A percentile compares a stretch with the other conserved stretches of the same genome.
phyloP scores from a whole-genome alignment of 176 grass and related monocot genomes.

The Phoenix roebelenii region DNA sequence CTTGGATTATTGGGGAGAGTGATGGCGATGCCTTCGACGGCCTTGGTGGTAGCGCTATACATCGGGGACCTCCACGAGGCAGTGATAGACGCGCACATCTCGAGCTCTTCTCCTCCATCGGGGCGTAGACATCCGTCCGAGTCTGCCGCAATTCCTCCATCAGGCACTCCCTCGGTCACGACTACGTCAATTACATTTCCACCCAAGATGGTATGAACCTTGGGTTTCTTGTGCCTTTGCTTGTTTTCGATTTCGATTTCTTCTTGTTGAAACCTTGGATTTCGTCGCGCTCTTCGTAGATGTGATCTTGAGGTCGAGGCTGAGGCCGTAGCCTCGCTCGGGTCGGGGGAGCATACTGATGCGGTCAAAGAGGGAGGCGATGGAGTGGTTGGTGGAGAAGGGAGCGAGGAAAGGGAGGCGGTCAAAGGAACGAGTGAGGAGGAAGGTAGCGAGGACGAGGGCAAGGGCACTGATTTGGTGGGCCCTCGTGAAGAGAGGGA shows the following conservation, averaged over 20 bases:
- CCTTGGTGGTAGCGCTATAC: constrained; percentile 34
- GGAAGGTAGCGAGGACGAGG: no score
- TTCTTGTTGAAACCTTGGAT: not conserved
- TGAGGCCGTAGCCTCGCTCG: no score
- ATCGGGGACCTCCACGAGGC: constrained; percentile 48
- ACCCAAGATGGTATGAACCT: constrained; percentile 31
- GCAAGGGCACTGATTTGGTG: no score
- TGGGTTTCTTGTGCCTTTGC: not conserved
- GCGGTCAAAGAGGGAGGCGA: no score
- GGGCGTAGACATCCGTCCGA: constrained; percentile 41
- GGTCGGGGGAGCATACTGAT: no score
- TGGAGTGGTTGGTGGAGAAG: no score
- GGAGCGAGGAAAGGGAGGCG: no score
- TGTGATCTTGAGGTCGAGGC: no score
- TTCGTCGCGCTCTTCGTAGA: no score
- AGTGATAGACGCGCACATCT: constrained; percentile 37
- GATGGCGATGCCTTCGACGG: not conserved
- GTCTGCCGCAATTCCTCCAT: constrained; percentile 49
- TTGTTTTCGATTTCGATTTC: not conserved
- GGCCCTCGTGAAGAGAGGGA: no score
- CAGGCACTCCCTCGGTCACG: constrained; percentile 40
- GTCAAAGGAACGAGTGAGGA: no score
- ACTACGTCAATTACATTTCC: constrained; percentile 54
- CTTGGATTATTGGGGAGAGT: not conserved
- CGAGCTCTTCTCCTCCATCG: constrained; percentile 37